Evolutionary conservation across 1,284 basidiomycete species (phyloP), one percentile per base, ranked within the genome.

Genomic region (Cutaneotrichosporon spelunceum): DNA sequence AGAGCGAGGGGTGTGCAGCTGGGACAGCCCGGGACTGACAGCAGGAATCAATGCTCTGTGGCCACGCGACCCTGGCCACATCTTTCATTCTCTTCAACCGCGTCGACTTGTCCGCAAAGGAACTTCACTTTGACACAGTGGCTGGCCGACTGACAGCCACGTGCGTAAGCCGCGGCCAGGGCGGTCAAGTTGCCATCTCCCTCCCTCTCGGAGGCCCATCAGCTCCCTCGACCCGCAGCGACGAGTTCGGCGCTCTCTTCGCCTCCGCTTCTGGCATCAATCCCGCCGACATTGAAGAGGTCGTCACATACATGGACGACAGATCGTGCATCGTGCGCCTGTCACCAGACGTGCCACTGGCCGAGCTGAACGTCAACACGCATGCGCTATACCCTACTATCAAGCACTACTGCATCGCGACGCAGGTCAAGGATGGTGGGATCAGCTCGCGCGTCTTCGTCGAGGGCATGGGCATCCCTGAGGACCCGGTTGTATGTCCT

Each of bases 401-500:
- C n/a, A 11, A n/a, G 44, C 34, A 45, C 23, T 34, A 53, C 26
- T 57, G 53, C 21, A 57, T 59, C 30, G n/a, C 59, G 13, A 63
- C 65, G 19, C 65, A 63, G 54, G 30, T 61, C 0, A 11, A 29
- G 3, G 57, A 54, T 0, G n/a, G 55, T 7, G 26, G 36, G 27
- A 55, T 66, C 59, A 62, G 66, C 44, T 70, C 69, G 19, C 58
- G 74, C 54, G 70, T 74, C 33, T 72, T 72, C 56, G 65, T 45
- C 2, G 67, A 69, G 2, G 63, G 72, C 45, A 11, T 36, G 5
- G 66, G 67, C 21, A 53, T 53, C 30, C 52, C 52, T 2, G 74
- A 76, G 58, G 74, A 76, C 62, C 68, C 72, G 27, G 73, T 76
- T 6, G 74, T 76, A 50, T 64, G 72, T 72, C 8, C 13, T 24